phyloP scores from a whole-genome alignment of 371 early-diverging fungal genomes.

The Lichtheimia corymbifera region DNA sequence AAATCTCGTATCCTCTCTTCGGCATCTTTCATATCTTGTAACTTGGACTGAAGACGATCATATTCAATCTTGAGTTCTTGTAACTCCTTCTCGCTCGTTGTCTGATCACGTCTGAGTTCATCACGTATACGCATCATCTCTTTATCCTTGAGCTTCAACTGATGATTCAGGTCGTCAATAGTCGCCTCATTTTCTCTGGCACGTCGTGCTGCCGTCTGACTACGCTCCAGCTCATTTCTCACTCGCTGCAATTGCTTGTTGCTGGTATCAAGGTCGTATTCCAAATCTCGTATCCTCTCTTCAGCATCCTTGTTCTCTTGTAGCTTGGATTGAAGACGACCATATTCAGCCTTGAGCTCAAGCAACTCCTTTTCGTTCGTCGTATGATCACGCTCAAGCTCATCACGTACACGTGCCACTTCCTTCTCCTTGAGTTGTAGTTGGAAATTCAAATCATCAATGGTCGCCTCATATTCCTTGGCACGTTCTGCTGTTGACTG shows the following conservation, averaged over 20 bases:
- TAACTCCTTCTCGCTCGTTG: background rate
- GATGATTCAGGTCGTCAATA: background rate
- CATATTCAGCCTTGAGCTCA: background rate
- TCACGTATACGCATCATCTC: background rate
- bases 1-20: background rate
- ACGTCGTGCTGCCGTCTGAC: background rate
- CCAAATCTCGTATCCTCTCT: background rate
- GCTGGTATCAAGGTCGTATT: background rate
- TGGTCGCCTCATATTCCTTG: no score
- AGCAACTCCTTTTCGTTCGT: background rate
- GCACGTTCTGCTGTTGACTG: no score
- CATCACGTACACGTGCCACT: background rate
- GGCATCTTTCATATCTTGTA: conserved; percentile 28
- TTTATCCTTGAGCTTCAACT: background rate
- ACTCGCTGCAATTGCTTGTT: background rate
- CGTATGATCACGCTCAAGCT: background rate
- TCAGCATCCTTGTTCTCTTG: conserved; percentile 28
- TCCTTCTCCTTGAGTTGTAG: background rate
- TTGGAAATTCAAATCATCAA: background rate
- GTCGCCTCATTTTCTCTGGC: no score
- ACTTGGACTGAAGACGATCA: no score
- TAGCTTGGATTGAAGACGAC: background rate
- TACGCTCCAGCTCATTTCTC: background rate
- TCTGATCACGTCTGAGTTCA: background rate
- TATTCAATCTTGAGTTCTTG: background rate